These are phyloP conservation scores for Geranium incanum DNA, from an alignment of 441 rosid species.

Conservation along the genomic window DNA sequence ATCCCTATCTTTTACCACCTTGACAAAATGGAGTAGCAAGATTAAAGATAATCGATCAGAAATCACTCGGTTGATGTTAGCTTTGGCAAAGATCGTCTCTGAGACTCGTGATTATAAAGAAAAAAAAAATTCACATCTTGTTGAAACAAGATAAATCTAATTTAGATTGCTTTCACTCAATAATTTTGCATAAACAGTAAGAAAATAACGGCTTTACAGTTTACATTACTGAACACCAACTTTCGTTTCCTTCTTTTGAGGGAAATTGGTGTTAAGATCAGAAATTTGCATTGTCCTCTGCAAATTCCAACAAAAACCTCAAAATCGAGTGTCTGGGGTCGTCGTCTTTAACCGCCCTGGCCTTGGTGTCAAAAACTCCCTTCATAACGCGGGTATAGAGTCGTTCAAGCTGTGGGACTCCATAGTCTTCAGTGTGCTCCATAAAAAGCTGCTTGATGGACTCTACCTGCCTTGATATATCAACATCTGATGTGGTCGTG, in stretches of 20 bases:
- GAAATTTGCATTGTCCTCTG: conserved; percentile 63
- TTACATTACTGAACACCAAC: conserved; percentile 25
- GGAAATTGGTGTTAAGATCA: conserved; percentile 26
- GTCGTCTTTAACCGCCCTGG: conserved; percentile 36
- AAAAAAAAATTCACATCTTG: neutral
- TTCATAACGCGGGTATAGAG: conserved; percentile 69
- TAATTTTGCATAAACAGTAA: conserved; percentile 27
- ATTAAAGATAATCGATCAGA: no score
- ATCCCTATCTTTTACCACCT: no score
- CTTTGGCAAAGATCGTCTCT: no score
- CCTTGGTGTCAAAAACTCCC: conserved; percentile 52
- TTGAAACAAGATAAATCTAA: neutral
- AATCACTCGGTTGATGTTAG: no score
- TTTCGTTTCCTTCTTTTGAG: conserved; percentile 9
- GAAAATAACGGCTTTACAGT: conserved; percentile 62
- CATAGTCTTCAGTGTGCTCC: conserved; percentile 50
- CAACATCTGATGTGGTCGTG: conserved; percentile 40
- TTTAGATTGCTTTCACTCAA: conserved; percentile 24
- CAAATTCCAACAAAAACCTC: conserved; percentile 73
- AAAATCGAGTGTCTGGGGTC: conserved; percentile 63
- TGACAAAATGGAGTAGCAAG: no score
- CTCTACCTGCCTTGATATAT: conserved; percentile 36
- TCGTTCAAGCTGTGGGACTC: conserved; percentile 84
- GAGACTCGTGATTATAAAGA: neutral
- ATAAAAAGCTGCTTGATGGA: conserved; percentile 37